Evolutionary conservation across 140 eudicot species (phyloP), one percentile per base, ranked within the genome.

Genomic region (Erigeron philadelphicus): DNA sequence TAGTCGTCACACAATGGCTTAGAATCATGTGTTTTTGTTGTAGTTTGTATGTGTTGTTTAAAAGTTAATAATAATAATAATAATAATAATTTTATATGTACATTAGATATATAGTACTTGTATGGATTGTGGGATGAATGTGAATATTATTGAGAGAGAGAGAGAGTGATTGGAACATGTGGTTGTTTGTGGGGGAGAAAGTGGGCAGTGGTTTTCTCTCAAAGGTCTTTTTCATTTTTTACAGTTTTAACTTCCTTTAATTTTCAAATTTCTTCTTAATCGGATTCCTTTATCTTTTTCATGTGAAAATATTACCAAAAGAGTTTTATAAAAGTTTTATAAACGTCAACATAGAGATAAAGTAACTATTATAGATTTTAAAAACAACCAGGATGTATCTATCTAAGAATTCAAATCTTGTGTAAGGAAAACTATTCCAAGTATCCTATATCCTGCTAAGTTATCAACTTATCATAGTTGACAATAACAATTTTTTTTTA

Each of bases 181-280:
- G 80, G 80, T 63, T 76, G 38, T 71, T 61, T 63, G 21, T 41
- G 71, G 75, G 69, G 80, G 64, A 49, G 68, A 61, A 75, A 60
- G 52, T 16, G 79, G 79, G 1, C 58, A 68, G 44, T 16, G 63
- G 4, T 0, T n/a, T 48, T 66, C 68, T 42, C 80, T 75, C 75
- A 68, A 48, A 48, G 64, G 70, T 68, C 75, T 52, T 47, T 75
- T 75, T 75, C 75, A n/a, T 16, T 15, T 59, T 35, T 48, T 62
- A 3, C 59, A 31, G 38, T 31, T 25, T 3, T 25, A 25, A 25
- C 35, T 25, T 25, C 35, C 35, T 40, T 16, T 38, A 3, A 44
- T 40, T 17, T 75, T 75, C 65, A 49, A 69, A 75, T 5, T 47
- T 44, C 17, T 2, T 44, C 7, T 10, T 63, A 67, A 45, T 61